phyloP scores from a whole-genome alignment of 306 rosid species.

The Quercus glauca region DNA sequence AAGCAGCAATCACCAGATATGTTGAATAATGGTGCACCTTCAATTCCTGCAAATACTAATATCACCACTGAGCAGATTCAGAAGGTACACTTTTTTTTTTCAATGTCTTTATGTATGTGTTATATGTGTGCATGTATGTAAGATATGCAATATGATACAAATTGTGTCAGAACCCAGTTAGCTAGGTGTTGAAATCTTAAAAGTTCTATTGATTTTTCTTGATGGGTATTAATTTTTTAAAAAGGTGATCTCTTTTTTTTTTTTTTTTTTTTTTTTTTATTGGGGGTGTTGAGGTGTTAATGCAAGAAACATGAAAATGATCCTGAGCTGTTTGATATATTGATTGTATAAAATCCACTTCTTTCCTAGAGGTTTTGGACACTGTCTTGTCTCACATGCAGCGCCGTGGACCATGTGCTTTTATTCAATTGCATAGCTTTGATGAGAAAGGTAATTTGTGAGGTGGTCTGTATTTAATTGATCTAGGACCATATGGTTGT shows the following conservation, averaged over 20 bases:
- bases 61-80: conserved; percentile 52
- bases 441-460: not conserved
- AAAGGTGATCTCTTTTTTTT: not conserved
- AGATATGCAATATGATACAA: not conserved
- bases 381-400: not conserved
- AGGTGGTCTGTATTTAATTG: not conserved
- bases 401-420: not conserved
- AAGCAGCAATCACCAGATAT: conserved; percentile 18
- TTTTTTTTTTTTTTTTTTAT: no score
- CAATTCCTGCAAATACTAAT: conserved; percentile 17
- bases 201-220: not conserved
- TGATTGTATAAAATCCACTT: conserved; percentile 30
- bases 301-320: not conserved
- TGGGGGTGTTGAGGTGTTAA: not conserved
- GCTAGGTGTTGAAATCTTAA: not conserved
- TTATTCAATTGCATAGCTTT: not conserved
- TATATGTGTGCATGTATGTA: not conserved
- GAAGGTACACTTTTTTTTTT: conserved; percentile 32
- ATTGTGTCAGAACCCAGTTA: not conserved
- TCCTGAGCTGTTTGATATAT: conserved; percentile 12
- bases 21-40: conserved; percentile 36
- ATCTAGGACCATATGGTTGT: not conserved
- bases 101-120: not conserved
- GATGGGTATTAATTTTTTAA: not conserved
- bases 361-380: not conserved